Evolutionary conservation across 345 rosid genomes (phyloP).

Genomic region (Euphorbia tirucalli): DNA sequence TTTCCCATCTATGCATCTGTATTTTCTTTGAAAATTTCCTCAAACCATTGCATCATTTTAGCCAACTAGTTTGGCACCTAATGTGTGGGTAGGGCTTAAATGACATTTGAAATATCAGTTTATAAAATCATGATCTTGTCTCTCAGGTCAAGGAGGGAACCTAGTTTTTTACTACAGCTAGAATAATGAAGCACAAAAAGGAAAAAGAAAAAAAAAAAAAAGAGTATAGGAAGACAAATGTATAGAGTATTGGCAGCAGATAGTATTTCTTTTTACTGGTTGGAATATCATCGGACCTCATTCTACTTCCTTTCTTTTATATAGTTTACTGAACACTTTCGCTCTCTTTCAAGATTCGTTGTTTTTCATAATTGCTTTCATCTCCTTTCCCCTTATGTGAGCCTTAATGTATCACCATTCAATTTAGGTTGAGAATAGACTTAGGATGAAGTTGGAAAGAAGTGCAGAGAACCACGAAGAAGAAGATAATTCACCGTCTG

Average conservation of each 20-base stretch:
- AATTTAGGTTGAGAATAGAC: slow-evolving; percentile 37
- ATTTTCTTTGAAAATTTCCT: too few species aligned
- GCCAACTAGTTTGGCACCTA: background rate
- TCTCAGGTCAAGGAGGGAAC: background rate
- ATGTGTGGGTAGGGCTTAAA: background rate
- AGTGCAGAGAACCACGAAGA: slow-evolving; percentile 37
- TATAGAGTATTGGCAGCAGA: background rate
- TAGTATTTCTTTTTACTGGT: background rate
- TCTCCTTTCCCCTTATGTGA: background rate
- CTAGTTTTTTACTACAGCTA: background rate
- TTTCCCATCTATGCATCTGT: background rate
- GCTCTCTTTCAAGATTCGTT: background rate
- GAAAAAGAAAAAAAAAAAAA: background rate
- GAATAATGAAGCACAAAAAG: background rate
- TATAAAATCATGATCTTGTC: background rate
- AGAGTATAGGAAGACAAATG: background rate
- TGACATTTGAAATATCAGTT: background rate
- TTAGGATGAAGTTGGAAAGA: slow-evolving; percentile 31
- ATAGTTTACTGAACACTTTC: background rate
- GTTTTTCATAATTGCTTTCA: background rate
- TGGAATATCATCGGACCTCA: background rate
- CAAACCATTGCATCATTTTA: background rate
- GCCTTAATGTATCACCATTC: background rate
- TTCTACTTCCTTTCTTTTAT: background rate
- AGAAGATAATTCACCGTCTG: slow-evolving; percentile 48